Conservation (phyloP, 345 rosid species). For the Aquilaria yunnanensis region DNA sequence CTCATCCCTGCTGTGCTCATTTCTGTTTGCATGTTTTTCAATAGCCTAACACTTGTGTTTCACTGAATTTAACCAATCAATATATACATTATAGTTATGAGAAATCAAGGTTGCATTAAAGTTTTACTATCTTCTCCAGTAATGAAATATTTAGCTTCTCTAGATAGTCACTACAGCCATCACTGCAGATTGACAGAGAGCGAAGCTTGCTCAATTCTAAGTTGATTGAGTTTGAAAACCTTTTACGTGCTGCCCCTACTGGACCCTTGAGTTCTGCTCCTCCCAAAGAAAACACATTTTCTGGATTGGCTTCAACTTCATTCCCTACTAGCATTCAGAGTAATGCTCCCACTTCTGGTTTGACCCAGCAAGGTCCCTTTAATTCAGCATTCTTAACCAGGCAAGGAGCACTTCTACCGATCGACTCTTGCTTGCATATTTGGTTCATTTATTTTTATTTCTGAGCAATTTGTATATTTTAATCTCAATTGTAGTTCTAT, state of each 20-base stretch:
- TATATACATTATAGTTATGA: neutral
- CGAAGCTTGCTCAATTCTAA: constrained; percentile 54
- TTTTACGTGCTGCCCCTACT: constrained; percentile 52
- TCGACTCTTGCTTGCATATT: constrained; percentile 3
- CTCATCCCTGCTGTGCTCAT: neutral
- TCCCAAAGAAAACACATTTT: constrained; percentile 24
- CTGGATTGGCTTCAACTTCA: constrained; percentile 23
- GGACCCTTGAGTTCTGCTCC: constrained; percentile 25
- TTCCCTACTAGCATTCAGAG: constrained; percentile 33
- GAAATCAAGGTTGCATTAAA: neutral
- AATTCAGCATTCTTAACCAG: constrained; percentile 29
- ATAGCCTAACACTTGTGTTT: neutral
- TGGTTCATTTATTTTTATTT: constrained; percentile 5
- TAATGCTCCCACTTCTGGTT: constrained; percentile 39
- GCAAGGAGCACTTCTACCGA: constrained; percentile 13
- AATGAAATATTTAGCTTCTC: neutral
- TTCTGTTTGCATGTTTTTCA: constrained; percentile 3
- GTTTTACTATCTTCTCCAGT: neutral
- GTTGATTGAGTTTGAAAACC: constrained; percentile 53
- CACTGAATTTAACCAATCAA: neutral
- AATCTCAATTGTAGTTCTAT: constrained; percentile 7
- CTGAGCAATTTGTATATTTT: neutral
- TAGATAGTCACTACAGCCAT: constrained; percentile 3
- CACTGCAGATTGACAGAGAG: constrained; percentile 73
- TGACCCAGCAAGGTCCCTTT: constrained; percentile 39